These are phyloP conservation scores for Candida quercuum DNA, from an alignment of 805 yeast genomes.

Conservation along the genomic window DNA sequence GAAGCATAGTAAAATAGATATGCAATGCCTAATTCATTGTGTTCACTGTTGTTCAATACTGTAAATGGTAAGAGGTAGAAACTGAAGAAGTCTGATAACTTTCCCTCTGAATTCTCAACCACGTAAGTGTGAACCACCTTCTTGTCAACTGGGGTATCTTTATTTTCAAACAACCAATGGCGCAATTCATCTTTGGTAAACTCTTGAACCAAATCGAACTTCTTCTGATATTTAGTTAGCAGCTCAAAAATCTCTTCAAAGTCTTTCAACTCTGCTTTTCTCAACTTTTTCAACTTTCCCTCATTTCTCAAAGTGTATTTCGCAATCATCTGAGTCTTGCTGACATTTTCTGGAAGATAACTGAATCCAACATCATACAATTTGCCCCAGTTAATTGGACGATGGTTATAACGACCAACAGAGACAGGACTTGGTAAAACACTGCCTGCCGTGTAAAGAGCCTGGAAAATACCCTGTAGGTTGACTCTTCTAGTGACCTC, in stretches of 20 bases:
- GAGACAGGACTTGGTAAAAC: conserved; percentile 90
- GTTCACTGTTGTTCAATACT: conserved; percentile 59
- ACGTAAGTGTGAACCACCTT: conserved; percentile 74
- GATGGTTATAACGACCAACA: conserved; percentile 84
- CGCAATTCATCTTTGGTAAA: conserved; percentile 64
- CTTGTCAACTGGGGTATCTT: conserved; percentile 26
- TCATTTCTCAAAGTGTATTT: conserved; percentile 53
- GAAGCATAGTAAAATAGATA: conserved; percentile 89
- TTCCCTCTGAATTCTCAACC: conserved; percentile 50
- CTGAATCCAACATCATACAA: conserved; percentile 88
- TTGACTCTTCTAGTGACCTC: conserved; percentile 94
- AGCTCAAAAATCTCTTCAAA: conserved; percentile 57
- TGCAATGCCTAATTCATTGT: conserved; percentile 74
- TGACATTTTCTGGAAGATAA: conserved; percentile 64
- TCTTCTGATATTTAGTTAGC: conserved; percentile 54
- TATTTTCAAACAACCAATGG: conserved; percentile 76
- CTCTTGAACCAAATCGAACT: conserved; percentile 68
- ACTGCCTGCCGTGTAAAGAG: conserved; percentile 89
- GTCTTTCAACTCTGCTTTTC: conserved; percentile 51
- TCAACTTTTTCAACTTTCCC: conserved; percentile 46
- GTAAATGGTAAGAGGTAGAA: conserved; percentile 87
- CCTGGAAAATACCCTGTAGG: conserved; percentile 85
- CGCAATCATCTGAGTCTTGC: conserved; percentile 68
- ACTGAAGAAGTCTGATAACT: conserved; percentile 83
- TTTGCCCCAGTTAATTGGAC: conserved; percentile 90